Evolutionary conservation across 2,329 filamentous ascomycete species (phyloP).

Genomic region (Beauveria brongniartii): DNA sequence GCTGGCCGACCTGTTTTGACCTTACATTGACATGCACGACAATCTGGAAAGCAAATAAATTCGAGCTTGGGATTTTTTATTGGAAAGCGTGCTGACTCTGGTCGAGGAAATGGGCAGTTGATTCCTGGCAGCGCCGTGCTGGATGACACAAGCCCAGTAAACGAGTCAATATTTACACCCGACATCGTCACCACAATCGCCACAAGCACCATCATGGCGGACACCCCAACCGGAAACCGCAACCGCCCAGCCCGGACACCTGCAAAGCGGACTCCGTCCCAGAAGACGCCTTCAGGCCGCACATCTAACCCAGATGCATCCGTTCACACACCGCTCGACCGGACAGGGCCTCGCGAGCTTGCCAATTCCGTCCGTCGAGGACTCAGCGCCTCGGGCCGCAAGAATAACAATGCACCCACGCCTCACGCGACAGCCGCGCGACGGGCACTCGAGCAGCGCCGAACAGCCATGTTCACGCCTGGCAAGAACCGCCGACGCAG

Average conservation of each 20-base stretch:
- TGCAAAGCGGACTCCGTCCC: conserved; percentile 28
- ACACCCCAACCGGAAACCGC: conserved; percentile 6
- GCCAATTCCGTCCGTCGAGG: conserved; percentile 32
- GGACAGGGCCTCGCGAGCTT: conserved; percentile 26
- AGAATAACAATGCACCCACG: conserved; percentile 36
- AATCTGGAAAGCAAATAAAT: no score
- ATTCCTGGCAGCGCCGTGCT: not conserved
- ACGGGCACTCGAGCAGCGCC: conserved; percentile 49
- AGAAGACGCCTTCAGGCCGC: conserved; percentile 16
- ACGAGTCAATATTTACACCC: not conserved
- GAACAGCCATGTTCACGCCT: conserved; percentile 52
- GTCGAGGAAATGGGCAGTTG: not conserved
- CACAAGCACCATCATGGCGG: conserved; percentile 6
- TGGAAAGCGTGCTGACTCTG: not conserved
- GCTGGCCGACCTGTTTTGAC: not conserved
- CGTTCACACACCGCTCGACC: conserved; percentile 36
- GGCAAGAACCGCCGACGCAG: conserved; percentile 51
- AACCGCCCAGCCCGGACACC: not conserved
- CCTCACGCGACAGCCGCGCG: conserved; percentile 55
- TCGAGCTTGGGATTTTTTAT: no score
- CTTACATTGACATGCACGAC: not conserved
- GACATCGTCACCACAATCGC: not conserved
- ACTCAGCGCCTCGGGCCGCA: conserved; percentile 36
- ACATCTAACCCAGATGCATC: conserved; percentile 17
- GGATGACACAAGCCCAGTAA: not conserved